phyloP scores from a whole-genome alignment of 2,329 filamentous ascomycete species.

The Sporothrix variecibatus region DNA sequence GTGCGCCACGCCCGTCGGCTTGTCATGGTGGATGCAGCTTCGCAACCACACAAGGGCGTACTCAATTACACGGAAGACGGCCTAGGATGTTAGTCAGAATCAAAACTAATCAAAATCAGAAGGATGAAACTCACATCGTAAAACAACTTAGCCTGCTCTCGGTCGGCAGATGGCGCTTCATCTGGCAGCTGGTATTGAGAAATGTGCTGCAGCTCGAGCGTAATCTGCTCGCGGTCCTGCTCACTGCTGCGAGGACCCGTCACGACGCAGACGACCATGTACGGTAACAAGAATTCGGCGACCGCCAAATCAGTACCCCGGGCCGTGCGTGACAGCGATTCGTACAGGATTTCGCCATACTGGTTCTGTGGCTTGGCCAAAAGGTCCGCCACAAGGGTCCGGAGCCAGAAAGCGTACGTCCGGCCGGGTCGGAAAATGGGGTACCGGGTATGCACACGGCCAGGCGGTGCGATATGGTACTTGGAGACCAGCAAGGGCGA shows the following conservation, averaged over 20 bases:
- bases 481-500: constrained; percentile 84
- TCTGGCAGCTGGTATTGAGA: constrained; percentile 61
- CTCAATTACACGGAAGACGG: constrained; percentile 86
- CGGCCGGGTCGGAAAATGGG: constrained; percentile 73
- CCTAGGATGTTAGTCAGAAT: constrained; percentile 50
- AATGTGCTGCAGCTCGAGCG: constrained; percentile 73
- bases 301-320: constrained; percentile 83
- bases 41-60: constrained; percentile 79
- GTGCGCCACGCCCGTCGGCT: constrained; percentile 48
- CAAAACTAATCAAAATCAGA: background rate
- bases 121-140: constrained; percentile 70
- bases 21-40: constrained; percentile 81
- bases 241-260: constrained; percentile 58
- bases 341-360: constrained; percentile 76
- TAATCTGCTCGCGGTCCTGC: constrained; percentile 63
- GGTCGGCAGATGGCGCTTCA: constrained; percentile 59
- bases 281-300: constrained; percentile 85
- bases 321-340: constrained; percentile 78
- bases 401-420: constrained; percentile 79
- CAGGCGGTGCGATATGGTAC: constrained; percentile 70
- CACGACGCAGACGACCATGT: constrained; percentile 79
- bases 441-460: constrained; percentile 62
- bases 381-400: constrained; percentile 77
- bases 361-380: constrained; percentile 74
- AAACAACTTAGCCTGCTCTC: constrained; percentile 78